Percentiles rank a stretch among this genome's conserved stretches.
Evolutionary conservation across 306 rosid species (phyloP).

Genomic region (Parietaria judaica): DNA sequence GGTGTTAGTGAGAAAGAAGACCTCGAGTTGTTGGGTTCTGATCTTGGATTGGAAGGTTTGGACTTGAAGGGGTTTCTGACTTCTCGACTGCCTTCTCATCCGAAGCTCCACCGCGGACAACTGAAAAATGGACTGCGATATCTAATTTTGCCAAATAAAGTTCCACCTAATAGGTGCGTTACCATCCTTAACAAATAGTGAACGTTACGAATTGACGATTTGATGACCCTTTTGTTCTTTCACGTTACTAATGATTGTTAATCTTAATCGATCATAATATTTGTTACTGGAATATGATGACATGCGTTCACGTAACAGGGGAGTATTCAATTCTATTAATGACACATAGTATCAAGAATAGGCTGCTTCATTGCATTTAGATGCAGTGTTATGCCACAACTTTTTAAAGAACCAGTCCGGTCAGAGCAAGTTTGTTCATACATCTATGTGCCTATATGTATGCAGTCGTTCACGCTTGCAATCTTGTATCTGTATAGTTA

Average conservation of each 20-base stretch:
- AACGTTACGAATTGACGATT: too few relatives aligned
- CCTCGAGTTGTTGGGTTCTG: conserved; percentile 40
- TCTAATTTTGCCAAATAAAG: conserved; percentile 82
- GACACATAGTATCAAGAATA: too few relatives aligned
- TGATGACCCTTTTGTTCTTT: too few relatives aligned
- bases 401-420: too few relatives aligned
- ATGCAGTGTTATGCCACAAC: too few relatives aligned
- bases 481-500: too few relatives aligned
- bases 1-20: conserved; percentile 68
- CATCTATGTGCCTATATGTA: too few relatives aligned
- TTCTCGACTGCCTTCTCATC: conserved; percentile 77
- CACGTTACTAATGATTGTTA: neutral
- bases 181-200: too few relatives aligned
- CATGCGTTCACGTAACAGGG: neutral
- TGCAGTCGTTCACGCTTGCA: too few relatives aligned
- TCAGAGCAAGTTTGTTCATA: too few relatives aligned
- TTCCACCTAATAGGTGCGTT: conserved; percentile 73
- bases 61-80: conserved; percentile 47
- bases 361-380: too few relatives aligned
- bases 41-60: conserved; percentile 29
- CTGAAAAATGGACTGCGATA: conserved; percentile 80
- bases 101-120: conserved; percentile 76
- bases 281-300: neutral
- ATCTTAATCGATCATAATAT: neutral
- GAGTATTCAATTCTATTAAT: too few relatives aligned